Conservation (phyloP, 192 early-diverging fungal genomes). For the Backusella tarrabulga region DNA sequence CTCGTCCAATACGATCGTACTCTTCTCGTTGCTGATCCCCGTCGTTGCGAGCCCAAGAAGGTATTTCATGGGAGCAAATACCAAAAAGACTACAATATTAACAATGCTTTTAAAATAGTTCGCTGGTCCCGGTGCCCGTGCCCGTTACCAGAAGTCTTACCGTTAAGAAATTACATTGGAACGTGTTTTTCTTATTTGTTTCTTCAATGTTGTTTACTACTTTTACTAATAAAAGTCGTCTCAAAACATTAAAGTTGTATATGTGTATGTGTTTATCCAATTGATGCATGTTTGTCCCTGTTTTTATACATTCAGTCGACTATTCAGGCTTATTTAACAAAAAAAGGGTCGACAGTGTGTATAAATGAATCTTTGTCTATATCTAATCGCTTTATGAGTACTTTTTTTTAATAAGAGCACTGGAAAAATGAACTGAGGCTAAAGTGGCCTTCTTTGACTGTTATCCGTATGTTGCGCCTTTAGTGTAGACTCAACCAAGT, state of each 20-base stretch:
- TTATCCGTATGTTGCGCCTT: too few relatives aligned
- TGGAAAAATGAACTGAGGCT: too few relatives aligned
- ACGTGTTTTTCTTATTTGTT: neutral
- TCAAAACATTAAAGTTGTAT: neutral
- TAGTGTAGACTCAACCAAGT: too few relatives aligned
- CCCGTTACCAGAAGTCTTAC: neutral
- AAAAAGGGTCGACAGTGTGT: neutral
- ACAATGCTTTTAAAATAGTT: neutral
- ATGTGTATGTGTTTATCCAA: too few relatives aligned
- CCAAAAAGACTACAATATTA: neutral
- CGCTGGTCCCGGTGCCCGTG: constrained; percentile 2
- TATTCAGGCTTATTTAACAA: neutral
- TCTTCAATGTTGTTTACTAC: neutral
- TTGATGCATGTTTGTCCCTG: neutral
- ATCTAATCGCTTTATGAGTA: too few relatives aligned
- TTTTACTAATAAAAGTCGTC: neutral
- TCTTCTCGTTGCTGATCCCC: constrained; percentile 97
- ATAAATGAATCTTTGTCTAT: too few relatives aligned
- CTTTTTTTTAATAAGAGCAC: neutral
- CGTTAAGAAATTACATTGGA: neutral
- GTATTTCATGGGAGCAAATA: neutral
- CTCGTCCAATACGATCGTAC: constrained; percentile 91
- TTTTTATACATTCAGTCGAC: neutral
- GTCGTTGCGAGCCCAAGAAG: constrained; percentile 99
- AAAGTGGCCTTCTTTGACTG: too few relatives aligned